phyloP scores from a whole-genome alignment of 768 basidiomycete species.

The Lactarius evosmus region DNA sequence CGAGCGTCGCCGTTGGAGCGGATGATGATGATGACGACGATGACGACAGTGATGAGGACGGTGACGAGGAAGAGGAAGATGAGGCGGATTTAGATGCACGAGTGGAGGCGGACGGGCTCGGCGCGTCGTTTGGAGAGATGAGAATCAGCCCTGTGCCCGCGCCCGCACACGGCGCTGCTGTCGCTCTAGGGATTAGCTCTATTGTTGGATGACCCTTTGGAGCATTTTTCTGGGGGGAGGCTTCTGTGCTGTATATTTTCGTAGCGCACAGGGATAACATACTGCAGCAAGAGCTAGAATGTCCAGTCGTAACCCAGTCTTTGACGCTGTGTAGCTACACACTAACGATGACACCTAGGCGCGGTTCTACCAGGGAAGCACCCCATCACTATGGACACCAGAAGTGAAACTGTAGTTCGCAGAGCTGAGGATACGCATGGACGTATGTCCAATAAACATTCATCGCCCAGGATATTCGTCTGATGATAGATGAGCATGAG shows the following conservation, averaged over 20 bases:
- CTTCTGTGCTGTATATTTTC: background rate
- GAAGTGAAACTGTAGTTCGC: background rate
- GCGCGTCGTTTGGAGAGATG: constrained; percentile 72
- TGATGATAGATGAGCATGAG: too few relatives aligned
- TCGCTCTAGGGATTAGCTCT: constrained; percentile 6
- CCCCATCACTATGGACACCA: background rate
- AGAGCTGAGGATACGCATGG: background rate
- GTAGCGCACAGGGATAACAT: background rate
- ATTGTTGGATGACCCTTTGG: constrained; percentile 3
- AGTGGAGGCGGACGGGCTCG: constrained; percentile 51
- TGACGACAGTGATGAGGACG: constrained; percentile 50
- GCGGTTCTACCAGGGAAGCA: background rate
- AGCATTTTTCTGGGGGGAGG: background rate
- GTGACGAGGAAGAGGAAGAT: constrained; percentile 36
- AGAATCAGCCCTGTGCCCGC: constrained; percentile 64
- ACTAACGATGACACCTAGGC: background rate
- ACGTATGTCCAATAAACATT: background rate
- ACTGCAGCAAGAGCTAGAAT: background rate
- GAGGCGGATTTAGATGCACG: background rate
- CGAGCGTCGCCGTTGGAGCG: constrained; percentile 64
- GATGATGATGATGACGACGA: constrained; percentile 72
- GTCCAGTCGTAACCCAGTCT: background rate
- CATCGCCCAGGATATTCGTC: background rate
- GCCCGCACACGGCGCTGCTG: constrained; percentile 11
- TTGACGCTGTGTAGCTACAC: background rate